Evolutionary conservation across 352 stramenopile genomes (phyloP).

Genomic region (Stephanocyclus meneghinianus): DNA sequence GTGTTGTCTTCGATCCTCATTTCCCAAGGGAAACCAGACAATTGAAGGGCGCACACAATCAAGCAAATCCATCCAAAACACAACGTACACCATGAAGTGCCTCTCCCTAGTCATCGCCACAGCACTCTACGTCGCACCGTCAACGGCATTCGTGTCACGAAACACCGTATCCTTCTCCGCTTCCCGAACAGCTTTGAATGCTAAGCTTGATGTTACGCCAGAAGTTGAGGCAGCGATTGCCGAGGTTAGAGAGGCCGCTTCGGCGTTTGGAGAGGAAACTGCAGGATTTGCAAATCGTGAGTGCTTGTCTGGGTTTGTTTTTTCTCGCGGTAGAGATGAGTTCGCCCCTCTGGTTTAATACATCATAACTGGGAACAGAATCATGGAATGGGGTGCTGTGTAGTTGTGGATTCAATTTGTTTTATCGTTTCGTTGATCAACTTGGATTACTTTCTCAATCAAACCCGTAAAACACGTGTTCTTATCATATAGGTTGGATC

Average conservation of each 20-base stretch:
- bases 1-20: too few species aligned
- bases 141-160: slow-evolving; percentile 28
- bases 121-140: slow-evolving; percentile 7
- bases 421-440: neutral
- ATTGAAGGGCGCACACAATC: too few species aligned
- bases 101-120: slow-evolving; percentile 18
- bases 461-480: neutral
- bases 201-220: slow-evolving; percentile 34
- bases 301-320: neutral
- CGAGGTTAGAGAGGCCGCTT: slow-evolving; percentile 47
- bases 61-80: neutral
- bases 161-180: neutral
- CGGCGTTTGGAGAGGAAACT: slow-evolving; percentile 54
- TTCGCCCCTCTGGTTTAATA: neutral
- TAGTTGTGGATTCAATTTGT: neutral
- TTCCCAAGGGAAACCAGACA: too few species aligned
- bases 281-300: slow-evolving; percentile 55
- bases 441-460: neutral
- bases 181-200: slow-evolving; percentile 20
- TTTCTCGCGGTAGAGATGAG: neutral
- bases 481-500: slow-evolving; percentile 46
- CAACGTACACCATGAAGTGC: slow-evolving; percentile 41
- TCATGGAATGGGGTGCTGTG: neutral
- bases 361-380: neutral
- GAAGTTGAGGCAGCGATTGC: slow-evolving; percentile 52